Base-by-base conservation (phyloP, 129 eudicot genomes). In the Ambrosia artemisiifolia region DNA sequence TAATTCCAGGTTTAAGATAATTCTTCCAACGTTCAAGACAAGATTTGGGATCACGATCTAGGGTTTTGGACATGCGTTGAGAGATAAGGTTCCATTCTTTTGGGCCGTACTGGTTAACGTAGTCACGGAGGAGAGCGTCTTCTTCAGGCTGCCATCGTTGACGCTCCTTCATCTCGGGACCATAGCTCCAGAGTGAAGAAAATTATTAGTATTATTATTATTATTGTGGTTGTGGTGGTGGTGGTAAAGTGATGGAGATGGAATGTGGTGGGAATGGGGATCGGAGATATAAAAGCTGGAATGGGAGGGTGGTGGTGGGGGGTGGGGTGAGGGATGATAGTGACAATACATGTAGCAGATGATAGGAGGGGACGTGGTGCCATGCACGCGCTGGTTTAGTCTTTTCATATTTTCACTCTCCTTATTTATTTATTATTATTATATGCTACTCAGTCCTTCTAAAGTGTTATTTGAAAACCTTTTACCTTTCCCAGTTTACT, bases 101-200 rank as follows among this genome's bases (percentile, higher is more conserved):
- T 4, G 88, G 84, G 47, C 92, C 92, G 73, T 78, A 81, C 46
- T 83, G 92, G 12, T 75, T 79, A 3, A 87, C 88, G 72, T 87
- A 87, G 56, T 85, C 84, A 44, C 92, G 88, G 75, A 87, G 88
- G 70, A 87, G 84, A 13, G 92, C 84, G 86, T 87, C 88, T 87
- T 87, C 92, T 83, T 87, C 92, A 20, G 88, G 88, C 78, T 87
- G 92, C 92, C 92, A 87, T 68, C 92, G 84, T 76, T 87, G 92
- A 46, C 88, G 83, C 80, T 87, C 92, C 79, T 81, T 83, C 92
- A 84, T 83, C 57, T 46, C 56, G 62, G 78, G 28, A 35, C 30
- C 80, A 84, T 73, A 67, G 75, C 64, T 74, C 35, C 65, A 73
- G 48, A 46, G 1, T 30, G 4, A 10, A 17, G 28, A 3, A 35